Percentiles rank a stretch among this genome's conserved stretches.
Evolutionary conservation across 805 yeast genomes (phyloP).

Genomic region (Hemisphaericaspora nanyangensis): DNA sequence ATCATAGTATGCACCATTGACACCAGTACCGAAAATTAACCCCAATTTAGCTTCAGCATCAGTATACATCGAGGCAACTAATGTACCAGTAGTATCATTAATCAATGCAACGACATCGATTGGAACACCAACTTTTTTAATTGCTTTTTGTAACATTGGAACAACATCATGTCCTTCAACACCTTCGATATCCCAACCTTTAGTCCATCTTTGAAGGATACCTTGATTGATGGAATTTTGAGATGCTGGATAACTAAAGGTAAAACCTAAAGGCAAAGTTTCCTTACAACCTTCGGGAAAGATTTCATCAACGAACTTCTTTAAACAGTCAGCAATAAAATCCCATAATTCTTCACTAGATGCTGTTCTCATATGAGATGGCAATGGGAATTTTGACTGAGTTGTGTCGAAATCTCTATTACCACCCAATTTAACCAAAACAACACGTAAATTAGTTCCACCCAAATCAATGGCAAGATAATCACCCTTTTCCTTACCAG

Average conservation of each 20-base stretch:
- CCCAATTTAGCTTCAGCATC: slow-evolving; percentile 92
- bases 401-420: slow-evolving; percentile 78
- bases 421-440: slow-evolving; percentile 80
- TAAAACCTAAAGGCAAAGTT: slow-evolving; percentile 81
- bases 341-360: slow-evolving; percentile 72
- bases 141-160: slow-evolving; percentile 79
- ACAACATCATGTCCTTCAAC: slow-evolving; percentile 95
- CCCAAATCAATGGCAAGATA: slow-evolving; percentile 94
- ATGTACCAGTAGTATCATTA: slow-evolving; percentile 96
- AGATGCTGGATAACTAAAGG: slow-evolving; percentile 87
- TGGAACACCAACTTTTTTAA: slow-evolving; percentile 63
- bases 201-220: slow-evolving; percentile 92
- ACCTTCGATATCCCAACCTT: slow-evolving; percentile 89
- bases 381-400: slow-evolving; percentile 83
- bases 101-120: slow-evolving; percentile 87
- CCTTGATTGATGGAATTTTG: slow-evolving; percentile 85
- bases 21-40: slow-evolving; percentile 94
- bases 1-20: slow-evolving; percentile 95
- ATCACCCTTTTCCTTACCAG: slow-evolving; percentile 87
- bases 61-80: slow-evolving; percentile 91
- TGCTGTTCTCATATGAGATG: slow-evolving; percentile 74
- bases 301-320: slow-evolving; percentile 60
- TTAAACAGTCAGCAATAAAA: slow-evolving; percentile 80
- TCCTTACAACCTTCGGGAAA: slow-evolving; percentile 65
- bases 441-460: slow-evolving; percentile 94